Conservation (phyloP, 495 filamentous ascomycete species). For the Durotheca rogersii region DNA sequence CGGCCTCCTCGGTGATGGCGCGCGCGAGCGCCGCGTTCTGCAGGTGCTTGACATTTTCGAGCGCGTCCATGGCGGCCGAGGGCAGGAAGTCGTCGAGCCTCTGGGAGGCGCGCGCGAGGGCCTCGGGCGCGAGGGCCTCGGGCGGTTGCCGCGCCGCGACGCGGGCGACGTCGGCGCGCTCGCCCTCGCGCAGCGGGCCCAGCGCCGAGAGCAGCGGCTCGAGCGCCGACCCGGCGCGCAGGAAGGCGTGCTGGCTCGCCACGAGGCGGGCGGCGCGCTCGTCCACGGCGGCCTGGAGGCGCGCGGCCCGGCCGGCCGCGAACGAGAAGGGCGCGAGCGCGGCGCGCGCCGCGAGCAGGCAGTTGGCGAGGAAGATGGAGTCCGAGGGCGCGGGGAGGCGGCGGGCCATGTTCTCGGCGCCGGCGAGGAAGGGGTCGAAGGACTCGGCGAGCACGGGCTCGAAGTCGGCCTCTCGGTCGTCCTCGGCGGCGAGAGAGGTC, state of each 20-base stretch:
- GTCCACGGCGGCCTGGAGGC: slow-evolving; percentile 50
- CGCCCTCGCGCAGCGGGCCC: slow-evolving; percentile 34
- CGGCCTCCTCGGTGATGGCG: slow-evolving; percentile 78
- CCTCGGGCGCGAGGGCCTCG: slow-evolving; percentile 59
- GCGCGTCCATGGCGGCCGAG: slow-evolving; percentile 87
- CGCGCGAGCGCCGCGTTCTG: slow-evolving; percentile 68
- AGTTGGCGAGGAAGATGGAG: slow-evolving; percentile 83
- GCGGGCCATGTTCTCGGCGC: slow-evolving; percentile 68
- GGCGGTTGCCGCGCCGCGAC: slow-evolving; percentile 60
- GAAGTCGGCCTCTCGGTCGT: slow-evolving; percentile 65
- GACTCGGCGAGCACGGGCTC: slow-evolving; percentile 76
- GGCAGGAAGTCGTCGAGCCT: slow-evolving; percentile 88
- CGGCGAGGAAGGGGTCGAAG: slow-evolving; percentile 80
- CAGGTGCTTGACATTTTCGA: slow-evolving; percentile 72
- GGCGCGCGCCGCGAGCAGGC: slow-evolving; percentile 59
- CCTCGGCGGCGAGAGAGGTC: slow-evolving; percentile 63
- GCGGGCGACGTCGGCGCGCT: slow-evolving; percentile 36
- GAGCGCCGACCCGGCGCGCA: slow-evolving; percentile 73
- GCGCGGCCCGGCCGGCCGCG: slow-evolving; percentile 44
- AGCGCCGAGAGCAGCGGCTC: slow-evolving; percentile 67
- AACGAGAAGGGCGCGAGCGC: slow-evolving; percentile 58
- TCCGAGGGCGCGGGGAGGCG: slow-evolving; percentile 56
- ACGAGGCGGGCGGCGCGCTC: slow-evolving; percentile 48
- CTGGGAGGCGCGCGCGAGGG: slow-evolving; percentile 67
- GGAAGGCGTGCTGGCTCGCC: slow-evolving; percentile 63